Evolutionary conservation across 1,284 basidiomycete genomes (phyloP).

Genomic region (Grifola frondosa): DNA sequence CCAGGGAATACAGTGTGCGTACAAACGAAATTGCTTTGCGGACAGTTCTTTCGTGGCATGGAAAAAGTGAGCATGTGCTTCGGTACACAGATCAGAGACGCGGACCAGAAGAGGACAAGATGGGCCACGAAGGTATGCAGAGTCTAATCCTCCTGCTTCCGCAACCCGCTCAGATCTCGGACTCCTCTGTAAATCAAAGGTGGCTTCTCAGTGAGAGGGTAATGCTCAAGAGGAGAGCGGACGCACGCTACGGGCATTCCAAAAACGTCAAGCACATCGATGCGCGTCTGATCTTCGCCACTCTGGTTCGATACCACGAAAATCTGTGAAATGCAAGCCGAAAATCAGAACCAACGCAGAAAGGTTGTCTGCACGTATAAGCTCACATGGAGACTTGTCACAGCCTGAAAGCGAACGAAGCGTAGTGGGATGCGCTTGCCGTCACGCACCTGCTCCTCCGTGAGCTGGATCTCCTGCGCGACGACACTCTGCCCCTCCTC

Average conservation of each 20-base stretch:
- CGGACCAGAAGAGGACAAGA: too few species aligned
- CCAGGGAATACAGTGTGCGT: too few species aligned
- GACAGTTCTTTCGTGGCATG: too few species aligned
- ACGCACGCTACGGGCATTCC: constrained; percentile 66
- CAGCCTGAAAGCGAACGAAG: constrained; percentile 79
- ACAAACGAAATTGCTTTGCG: too few species aligned
- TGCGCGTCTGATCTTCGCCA: constrained; percentile 71
- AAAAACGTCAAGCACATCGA: constrained; percentile 75
- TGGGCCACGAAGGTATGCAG: too few species aligned
- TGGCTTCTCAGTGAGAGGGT: constrained; percentile 10
- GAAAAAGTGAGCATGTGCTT: too few species aligned
- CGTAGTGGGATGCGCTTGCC: constrained; percentile 64
- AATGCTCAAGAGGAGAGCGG: neutral
- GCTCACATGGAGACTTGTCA: constrained; percentile 71
- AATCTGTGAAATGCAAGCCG: constrained; percentile 47
- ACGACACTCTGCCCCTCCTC: constrained; percentile 50
- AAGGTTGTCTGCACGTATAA: neutral
- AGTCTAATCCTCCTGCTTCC: constrained; percentile 45
- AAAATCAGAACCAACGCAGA: neutral
- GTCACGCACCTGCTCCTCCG: constrained; percentile 48
- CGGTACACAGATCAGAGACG: too few species aligned
- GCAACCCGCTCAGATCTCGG: constrained; percentile 56
- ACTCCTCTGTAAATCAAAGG: constrained; percentile 41
- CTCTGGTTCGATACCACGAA: constrained; percentile 79
- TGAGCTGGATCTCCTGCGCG: constrained; percentile 56